Conservation (phyloP, 208 protist species). For the Kentomonas sorsogonicus region DNA sequence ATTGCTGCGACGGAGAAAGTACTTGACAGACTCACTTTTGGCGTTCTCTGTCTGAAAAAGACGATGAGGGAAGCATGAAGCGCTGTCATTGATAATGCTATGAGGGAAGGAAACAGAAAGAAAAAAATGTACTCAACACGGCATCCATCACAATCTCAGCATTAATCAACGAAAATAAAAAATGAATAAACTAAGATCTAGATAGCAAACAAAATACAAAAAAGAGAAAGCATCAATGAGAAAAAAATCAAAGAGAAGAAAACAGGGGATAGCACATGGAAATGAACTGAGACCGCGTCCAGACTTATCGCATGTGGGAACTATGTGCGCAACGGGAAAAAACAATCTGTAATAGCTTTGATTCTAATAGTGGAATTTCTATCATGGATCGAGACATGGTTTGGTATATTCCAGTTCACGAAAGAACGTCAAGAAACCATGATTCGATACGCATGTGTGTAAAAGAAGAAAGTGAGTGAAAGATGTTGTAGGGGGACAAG, state of each 20-base stretch:
- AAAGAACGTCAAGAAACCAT: not conserved
- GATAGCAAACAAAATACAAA: conserved; percentile 9
- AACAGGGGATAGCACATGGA: not conserved
- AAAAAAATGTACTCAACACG: conserved; percentile 4
- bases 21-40: too few relatives aligned
- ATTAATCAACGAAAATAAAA: conserved; percentile 16
- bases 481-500: not conserved
- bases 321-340: too few relatives aligned
- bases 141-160: not conserved
- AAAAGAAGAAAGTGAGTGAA: conserved; percentile 5
- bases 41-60: too few relatives aligned
- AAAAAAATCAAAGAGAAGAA: conserved; percentile 11
- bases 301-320: too few relatives aligned
- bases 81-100: too few relatives aligned
- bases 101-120: not conserved
- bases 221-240: not conserved
- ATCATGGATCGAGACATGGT: too few relatives aligned
- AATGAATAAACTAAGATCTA: conserved; percentile 2
- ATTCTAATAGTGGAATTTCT: too few relatives aligned
- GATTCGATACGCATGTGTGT: not conserved
- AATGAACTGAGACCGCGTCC: not conserved
- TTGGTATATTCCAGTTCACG: too few relatives aligned
- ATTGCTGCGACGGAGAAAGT: too few relatives aligned
- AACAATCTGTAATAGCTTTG: too few relatives aligned
- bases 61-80: too few relatives aligned